These are phyloP conservation scores for Silene latifolia DNA, from an alignment of 148 eudicot species.

Conservation along the genomic window DNA sequence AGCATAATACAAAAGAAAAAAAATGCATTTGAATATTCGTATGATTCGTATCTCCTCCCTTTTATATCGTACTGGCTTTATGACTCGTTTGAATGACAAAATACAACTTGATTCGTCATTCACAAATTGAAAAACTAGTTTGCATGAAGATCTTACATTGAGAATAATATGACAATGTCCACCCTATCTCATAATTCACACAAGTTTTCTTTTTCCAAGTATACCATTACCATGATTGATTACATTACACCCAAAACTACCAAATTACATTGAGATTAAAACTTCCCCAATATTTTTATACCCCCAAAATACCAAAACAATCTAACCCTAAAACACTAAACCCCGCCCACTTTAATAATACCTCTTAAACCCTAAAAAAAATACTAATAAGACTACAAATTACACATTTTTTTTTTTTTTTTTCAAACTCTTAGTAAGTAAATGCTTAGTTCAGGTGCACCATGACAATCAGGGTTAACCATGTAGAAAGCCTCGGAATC, in stretches of 20 bases:
- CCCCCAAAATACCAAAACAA: conserved; percentile 23
- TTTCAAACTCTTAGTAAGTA: conserved; percentile 62
- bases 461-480: conserved; percentile 79
- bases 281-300: conserved; percentile 24
- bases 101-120: background rate
- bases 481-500: conserved; percentile 79
- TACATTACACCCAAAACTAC: conserved; percentile 35
- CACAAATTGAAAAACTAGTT: conserved; percentile 15
- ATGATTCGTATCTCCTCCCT: no score
- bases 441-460: conserved; percentile 78
- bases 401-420: background rate
- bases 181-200: conserved; percentile 7
- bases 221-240: conserved; percentile 26
- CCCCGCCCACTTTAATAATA: background rate
- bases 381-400: conserved; percentile 13
- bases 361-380: conserved; percentile 8
- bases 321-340: conserved; percentile 9
- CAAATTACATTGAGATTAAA: conserved; percentile 18
- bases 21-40: no score
- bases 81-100: background rate
- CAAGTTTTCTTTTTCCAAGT: conserved; percentile 24
- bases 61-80: no score
- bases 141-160: conserved; percentile 32
- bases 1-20: background rate
- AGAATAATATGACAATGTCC: conserved; percentile 20